Conservation (phyloP, 2,329 filamentous ascomycete genomes). For the Westerdykella sp. region DNA sequence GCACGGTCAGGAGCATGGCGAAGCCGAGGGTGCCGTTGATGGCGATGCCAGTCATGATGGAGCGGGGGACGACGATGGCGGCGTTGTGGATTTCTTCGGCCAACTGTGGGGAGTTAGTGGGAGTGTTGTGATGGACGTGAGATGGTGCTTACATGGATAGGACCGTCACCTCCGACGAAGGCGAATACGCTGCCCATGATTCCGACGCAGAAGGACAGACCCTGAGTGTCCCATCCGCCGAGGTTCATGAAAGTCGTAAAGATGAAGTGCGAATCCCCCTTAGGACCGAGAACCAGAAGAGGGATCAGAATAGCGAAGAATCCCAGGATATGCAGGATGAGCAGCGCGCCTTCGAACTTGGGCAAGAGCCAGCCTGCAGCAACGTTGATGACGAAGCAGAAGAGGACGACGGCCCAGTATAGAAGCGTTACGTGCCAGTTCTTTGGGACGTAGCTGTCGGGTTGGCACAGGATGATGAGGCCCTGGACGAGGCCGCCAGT, state of each 20-base stretch:
- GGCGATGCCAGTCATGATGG: constrained; percentile 34
- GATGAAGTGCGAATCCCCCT: constrained; percentile 34
- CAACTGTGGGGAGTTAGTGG: constrained; percentile 10
- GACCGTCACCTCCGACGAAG: constrained; percentile 28
- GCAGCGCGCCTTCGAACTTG: constrained; percentile 42
- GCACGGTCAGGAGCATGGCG: constrained; percentile 29
- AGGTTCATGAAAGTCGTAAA: constrained; percentile 43
- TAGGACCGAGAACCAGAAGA: constrained; percentile 39
- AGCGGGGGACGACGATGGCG: constrained; percentile 24
- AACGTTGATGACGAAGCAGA: constrained; percentile 41
- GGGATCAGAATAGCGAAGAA: constrained; percentile 47
- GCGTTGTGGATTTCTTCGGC: constrained; percentile 29
- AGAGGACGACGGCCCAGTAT: constrained; percentile 39
- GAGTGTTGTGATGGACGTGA: constrained; percentile 5
- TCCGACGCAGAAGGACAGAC: constrained; percentile 40
- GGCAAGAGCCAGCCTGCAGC: constrained; percentile 41
- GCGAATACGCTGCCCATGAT: constrained; percentile 31
- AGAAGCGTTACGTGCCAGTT: constrained; percentile 48
- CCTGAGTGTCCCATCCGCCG: constrained; percentile 40
- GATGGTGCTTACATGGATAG: constrained; percentile 29
- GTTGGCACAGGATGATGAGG: constrained; percentile 34
- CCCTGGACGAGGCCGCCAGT: constrained; percentile 26
- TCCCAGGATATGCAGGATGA: constrained; percentile 45
- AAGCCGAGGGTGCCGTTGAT: constrained; percentile 38
- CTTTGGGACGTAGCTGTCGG: constrained; percentile 30